Evolutionary conservation across 495 filamentous ascomycete genomes (phyloP).

Genomic region (Penicillium ucsense): DNA sequence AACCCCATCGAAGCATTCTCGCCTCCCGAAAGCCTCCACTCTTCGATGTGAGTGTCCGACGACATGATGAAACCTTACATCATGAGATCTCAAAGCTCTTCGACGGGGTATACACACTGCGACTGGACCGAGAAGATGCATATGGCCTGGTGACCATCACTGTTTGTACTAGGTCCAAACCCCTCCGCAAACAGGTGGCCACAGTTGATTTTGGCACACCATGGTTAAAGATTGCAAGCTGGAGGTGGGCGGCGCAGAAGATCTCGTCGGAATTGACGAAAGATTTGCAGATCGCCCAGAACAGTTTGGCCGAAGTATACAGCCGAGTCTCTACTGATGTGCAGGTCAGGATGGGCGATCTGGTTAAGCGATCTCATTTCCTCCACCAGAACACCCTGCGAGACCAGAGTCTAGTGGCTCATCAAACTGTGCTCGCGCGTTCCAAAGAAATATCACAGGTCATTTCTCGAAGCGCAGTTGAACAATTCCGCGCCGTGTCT

Average conservation of each 20-base stretch:
- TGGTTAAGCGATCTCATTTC: conserved; percentile 32
- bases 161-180: conserved; percentile 42
- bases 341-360: conserved; percentile 39
- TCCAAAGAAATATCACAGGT: conserved; percentile 31
- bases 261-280: conserved; percentile 33
- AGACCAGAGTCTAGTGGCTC: conserved; percentile 15
- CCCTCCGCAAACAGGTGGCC: conserved; percentile 42
- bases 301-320: conserved; percentile 30
- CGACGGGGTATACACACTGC: conserved; percentile 49
- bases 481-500: conserved; percentile 24
- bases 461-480: conserved; percentile 25
- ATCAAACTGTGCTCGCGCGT: conserved; percentile 21
- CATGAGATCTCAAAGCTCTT: conserved; percentile 44
- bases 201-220: conserved; percentile 51
- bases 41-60: conserved; percentile 43
- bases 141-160: conserved; percentile 49
- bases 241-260: conserved; percentile 40
- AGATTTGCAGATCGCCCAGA: conserved; percentile 36
- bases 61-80: conserved; percentile 31
- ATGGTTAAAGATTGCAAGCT: conserved; percentile 49
- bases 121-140: conserved; percentile 48
- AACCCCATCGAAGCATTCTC: conserved; percentile 41
- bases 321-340: conserved; percentile 41
- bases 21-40: conserved; percentile 38
- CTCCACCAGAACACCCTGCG: conserved; percentile 24